Evolutionary conservation across 2,329 filamentous ascomycete genomes (phyloP).

Genomic region (Trichoderma harzianum): DNA sequence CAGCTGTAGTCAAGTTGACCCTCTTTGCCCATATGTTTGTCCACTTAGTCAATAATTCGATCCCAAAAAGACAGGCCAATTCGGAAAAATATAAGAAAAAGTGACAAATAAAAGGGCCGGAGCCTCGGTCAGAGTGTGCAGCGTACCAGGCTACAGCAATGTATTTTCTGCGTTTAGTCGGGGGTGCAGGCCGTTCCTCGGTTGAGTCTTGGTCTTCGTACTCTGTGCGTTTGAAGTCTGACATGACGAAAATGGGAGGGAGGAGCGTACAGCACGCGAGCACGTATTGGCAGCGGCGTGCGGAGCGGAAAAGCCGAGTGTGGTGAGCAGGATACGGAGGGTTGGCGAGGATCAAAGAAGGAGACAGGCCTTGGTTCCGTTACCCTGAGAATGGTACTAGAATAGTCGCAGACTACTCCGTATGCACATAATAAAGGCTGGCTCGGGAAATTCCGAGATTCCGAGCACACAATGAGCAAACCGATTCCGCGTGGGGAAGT

Average conservation of each 20-base stretch:
- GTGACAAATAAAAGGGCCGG: background rate
- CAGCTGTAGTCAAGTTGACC: conserved; percentile 7
- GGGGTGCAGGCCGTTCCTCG: background rate
- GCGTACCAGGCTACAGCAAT: conserved; percentile 37
- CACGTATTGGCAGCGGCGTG: background rate
- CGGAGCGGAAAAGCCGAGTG: background rate
- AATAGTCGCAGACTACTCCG: background rate
- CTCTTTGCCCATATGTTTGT: background rate
- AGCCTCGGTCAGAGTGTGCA: background rate
- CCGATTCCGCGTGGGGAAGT: background rate
- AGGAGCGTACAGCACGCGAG: background rate
- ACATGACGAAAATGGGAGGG: background rate
- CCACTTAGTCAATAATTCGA: background rate
- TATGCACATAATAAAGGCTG: background rate
- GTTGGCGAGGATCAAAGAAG: background rate
- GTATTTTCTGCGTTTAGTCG: conserved; percentile 30
- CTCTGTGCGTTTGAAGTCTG: background rate
- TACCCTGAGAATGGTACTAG: background rate
- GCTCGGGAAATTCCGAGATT: background rate
- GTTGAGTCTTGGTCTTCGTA: background rate
- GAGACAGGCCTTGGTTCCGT: background rate
- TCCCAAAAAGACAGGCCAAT: background rate
- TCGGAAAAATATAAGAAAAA: background rate
- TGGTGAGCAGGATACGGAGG: background rate
- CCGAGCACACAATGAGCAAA: background rate